Evolutionary conservation across 2,329 filamentous ascomycete species (phyloP).

Genomic region (Davidsoniella neocaledoniae): DNA sequence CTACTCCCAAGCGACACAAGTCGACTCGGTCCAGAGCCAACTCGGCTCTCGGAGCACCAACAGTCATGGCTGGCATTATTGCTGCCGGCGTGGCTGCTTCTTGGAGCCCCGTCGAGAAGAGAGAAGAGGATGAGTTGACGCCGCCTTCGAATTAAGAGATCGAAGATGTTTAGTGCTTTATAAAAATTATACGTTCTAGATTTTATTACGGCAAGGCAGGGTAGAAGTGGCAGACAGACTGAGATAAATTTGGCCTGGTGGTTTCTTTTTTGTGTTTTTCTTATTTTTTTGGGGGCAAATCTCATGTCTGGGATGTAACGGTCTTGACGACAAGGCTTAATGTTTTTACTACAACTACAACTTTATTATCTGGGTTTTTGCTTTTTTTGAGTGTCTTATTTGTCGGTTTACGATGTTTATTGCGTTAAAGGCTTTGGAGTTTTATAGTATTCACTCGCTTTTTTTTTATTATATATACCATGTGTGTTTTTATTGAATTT

Average conservation of each 20-base stretch:
- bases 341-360: conserved; percentile 8
- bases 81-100: conserved; percentile 60
- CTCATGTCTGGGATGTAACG: too few relatives aligned
- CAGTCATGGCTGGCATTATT: conserved; percentile 71
- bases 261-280: conserved; percentile 2
- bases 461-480: conserved; percentile 6
- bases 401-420: neutral
- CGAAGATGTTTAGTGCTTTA: neutral
- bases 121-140: conserved; percentile 15
- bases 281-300: neutral
- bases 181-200: too few relatives aligned
- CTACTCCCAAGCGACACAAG: conserved; percentile 22
- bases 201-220: too few relatives aligned
- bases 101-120: conserved; percentile 54
- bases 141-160: too few relatives aligned
- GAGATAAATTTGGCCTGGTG: neutral
- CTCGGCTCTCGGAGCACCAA: conserved; percentile 56
- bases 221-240: neutral
- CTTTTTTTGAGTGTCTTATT: neutral
- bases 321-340: conserved; percentile 2
- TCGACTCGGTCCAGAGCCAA: conserved; percentile 50
- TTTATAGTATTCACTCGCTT: too few relatives aligned
- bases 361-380: neutral
- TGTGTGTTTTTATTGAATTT: neutral
- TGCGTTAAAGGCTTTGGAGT: neutral